Percentiles rank a stretch among this genome's conserved stretches.
Evolutionary conservation across 2,329 filamentous ascomycete species (phyloP).

Genomic region (Fragosphaeria purpurea): DNA sequence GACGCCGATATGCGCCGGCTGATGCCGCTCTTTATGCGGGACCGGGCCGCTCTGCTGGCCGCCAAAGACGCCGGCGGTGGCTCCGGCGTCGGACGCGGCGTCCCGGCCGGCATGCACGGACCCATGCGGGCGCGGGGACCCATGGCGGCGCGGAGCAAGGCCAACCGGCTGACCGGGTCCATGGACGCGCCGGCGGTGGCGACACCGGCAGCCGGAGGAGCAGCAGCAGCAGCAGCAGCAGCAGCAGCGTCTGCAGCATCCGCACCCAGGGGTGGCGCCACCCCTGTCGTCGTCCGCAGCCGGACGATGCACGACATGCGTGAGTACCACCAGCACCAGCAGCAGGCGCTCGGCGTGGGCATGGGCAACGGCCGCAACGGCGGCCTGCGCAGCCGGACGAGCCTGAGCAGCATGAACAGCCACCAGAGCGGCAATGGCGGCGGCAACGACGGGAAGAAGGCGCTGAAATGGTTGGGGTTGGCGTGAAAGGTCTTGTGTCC

Average conservation of each 20-base stretch:
- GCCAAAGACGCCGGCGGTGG: constrained; percentile 11
- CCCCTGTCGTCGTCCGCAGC: background rate
- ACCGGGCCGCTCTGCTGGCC: constrained; percentile 4
- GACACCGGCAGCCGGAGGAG: constrained; percentile 1
- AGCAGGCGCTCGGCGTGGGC: background rate
- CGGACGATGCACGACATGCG: background rate
- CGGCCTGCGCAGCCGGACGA: background rate
- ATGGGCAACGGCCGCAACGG: background rate
- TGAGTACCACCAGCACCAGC: background rate
- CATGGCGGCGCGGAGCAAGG: background rate
- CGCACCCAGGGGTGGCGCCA: background rate
- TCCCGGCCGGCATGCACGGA: background rate
- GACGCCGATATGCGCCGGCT: constrained; percentile 37
- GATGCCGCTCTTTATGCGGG: constrained; percentile 37
- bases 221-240: background rate
- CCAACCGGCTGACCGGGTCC: constrained; percentile 1
- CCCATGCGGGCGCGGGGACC: constrained; percentile 1
- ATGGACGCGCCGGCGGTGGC: constrained; percentile 10
- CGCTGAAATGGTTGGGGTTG: constrained; percentile 43
- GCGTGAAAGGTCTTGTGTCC: constrained; percentile 17
- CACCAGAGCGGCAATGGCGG: background rate
- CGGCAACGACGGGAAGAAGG: constrained; percentile 27
- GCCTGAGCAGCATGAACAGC: constrained; percentile 3
- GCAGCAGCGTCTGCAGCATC: background rate
- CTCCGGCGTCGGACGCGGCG: background rate